A percentile compares a stretch with the other conserved stretches of the same genome.
Conservation (phyloP, 495 filamentous ascomycete species). For the Penicillium soppii region DNA sequence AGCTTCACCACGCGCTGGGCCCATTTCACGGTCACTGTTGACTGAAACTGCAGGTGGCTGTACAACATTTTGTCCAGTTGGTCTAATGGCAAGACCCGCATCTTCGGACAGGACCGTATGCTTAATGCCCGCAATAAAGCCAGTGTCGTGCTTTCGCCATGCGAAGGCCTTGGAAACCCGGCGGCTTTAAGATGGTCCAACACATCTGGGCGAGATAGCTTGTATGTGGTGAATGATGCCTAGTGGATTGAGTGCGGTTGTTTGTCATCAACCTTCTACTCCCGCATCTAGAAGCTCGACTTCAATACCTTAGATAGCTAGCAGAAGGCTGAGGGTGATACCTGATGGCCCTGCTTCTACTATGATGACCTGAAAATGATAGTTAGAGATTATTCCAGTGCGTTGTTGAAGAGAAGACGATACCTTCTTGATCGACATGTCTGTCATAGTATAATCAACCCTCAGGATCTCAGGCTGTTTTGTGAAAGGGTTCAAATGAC, state of each 20-base stretch:
- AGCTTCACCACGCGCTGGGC: conserved; percentile 47
- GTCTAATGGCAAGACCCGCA: conserved; percentile 50
- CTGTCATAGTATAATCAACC: neutral
- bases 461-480: too few relatives aligned
- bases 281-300: conserved; percentile 53
- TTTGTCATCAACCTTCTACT: conserved; percentile 45
- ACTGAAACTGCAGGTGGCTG: conserved; percentile 42
- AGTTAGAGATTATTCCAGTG: neutral
- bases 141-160: conserved; percentile 50
- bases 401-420: too few relatives aligned
- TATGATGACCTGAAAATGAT: conserved; percentile 38
- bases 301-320: conserved; percentile 52
- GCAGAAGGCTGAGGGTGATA: conserved; percentile 54
- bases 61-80: conserved; percentile 44
- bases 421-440: too few relatives aligned
- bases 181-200: conserved; percentile 49
- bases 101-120: conserved; percentile 30
- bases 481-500: too few relatives aligned
- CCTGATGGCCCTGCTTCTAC: conserved; percentile 59
- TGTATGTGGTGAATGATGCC: conserved; percentile 48
- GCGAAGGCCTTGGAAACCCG: conserved; percentile 52
- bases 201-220: conserved; percentile 55
- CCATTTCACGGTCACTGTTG: conserved; percentile 44
- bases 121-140: conserved; percentile 32
- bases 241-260: conserved; percentile 59